Base-by-base conservation (phyloP, 345 rosid species). In the Dipteronia dyeriana region DNA sequence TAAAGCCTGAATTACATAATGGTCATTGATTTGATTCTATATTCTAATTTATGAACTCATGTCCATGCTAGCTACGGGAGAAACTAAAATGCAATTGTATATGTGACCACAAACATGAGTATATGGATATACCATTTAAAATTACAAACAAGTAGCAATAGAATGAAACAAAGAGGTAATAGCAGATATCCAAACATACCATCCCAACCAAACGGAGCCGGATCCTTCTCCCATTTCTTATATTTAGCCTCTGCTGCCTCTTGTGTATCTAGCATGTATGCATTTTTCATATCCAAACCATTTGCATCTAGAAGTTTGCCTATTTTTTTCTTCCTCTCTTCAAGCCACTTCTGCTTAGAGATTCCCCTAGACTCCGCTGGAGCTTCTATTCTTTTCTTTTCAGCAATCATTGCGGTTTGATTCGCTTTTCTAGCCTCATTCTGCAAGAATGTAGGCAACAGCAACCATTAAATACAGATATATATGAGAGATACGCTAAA, bases 201-300 rank as follows among this genome's bases (percentile, higher is more conserved):
- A 76, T 96, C 99, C 98, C 99, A 94, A 79, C 98, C 97, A 79
- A 78, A 82, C 39, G 99, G 98, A 39, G 98, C 97, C 22, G 97
- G 95, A 75, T 91, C 98, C 78, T 94, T 94, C 62, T 91, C 98
- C 98, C 99, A 92, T 66, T 96, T 96, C 87, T 96, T 92, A 80
- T 94, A 96, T 78, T 94, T 96, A 41, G 88, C 63, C 88, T 94
- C 97, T 0, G 98, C 98, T 38, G 91, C 89, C 84, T 90, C 97
- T 75, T 92, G 97, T 12, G 98, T 96, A 79, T 96, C 98, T 49
- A 96, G 85, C 97, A 92, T 94, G 76, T 85, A 92, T 51, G 97
- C 93, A 49, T 89, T 84, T 51, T 83, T 78, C 94, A 96, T 86
- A 64, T 96, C 98, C 88, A 96, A 87, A 68, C 95, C 98, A 79